These are phyloP conservation scores for Fusarium temperatum DNA, from an alignment of 2,329 filamentous ascomycete species.

Conservation along the genomic window DNA sequence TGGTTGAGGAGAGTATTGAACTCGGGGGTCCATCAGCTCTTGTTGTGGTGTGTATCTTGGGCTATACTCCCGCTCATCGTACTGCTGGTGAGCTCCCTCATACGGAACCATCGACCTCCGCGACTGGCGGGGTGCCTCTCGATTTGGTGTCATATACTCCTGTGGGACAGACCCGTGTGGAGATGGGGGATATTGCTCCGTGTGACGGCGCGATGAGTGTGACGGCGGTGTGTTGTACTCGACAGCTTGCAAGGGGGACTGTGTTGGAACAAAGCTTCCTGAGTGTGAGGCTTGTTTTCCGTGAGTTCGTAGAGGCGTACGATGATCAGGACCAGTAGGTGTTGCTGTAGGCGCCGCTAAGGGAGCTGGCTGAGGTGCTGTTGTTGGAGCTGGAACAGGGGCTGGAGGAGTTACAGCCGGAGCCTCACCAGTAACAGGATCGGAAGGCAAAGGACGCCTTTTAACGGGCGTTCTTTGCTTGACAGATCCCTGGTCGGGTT, in stretches of 20 bases:
- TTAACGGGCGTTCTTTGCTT: constrained; percentile 73
- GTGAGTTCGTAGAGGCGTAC: constrained; percentile 59
- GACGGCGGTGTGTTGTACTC: constrained; percentile 60
- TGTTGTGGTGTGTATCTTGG: constrained; percentile 46
- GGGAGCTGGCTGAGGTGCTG: constrained; percentile 7
- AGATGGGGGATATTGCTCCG: constrained; percentile 51
- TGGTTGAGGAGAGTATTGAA: constrained; percentile 45
- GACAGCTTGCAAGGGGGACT: constrained; percentile 62
- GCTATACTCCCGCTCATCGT: constrained; percentile 51
- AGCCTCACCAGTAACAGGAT: constrained; percentile 71
- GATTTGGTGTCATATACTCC: constrained; percentile 35
- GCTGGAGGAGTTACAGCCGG: constrained; percentile 42
- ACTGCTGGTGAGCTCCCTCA: constrained; percentile 47
- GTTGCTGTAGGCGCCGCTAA: constrained; percentile 43
- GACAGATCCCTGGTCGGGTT: constrained; percentile 50
- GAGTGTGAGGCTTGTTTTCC: constrained; percentile 51
- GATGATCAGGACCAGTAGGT: constrained; percentile 53
- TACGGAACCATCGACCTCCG: constrained; percentile 49
- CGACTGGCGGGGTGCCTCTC: constrained; percentile 43
- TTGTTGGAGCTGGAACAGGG: constrained; percentile 1
- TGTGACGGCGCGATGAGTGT: constrained; percentile 45
- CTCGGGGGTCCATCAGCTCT: constrained; percentile 51
- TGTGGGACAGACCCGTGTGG: constrained; percentile 35
- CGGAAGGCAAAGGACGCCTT: constrained; percentile 82
- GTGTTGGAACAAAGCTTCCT: constrained; percentile 55